Evolutionary conservation across 2,329 filamentous ascomycete species (phyloP).

Genomic region (Penicillium sp.): DNA sequence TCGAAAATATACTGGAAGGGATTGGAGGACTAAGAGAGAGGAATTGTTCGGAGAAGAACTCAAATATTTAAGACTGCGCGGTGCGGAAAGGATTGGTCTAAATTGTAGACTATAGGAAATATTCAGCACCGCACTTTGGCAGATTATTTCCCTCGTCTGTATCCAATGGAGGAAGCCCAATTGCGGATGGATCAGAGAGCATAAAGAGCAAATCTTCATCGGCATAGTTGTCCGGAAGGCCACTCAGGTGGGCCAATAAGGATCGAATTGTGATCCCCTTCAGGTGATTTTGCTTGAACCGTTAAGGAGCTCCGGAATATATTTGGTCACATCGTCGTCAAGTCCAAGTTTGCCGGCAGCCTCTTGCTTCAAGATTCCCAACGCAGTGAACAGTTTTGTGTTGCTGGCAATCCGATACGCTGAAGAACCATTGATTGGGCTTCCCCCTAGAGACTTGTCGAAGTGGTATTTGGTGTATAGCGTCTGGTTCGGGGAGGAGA

Average conservation of each 20-base stretch:
- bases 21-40: too few species aligned
- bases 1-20: too few species aligned
- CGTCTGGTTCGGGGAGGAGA: not conserved
- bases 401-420: conserved; percentile 29
- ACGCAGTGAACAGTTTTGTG: conserved; percentile 28
- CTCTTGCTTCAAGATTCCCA: conserved; percentile 28
- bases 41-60: too few species aligned
- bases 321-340: conserved; percentile 25
- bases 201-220: conserved; percentile 3
- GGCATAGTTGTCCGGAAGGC: conserved; percentile 27
- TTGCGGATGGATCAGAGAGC: conserved; percentile 1
- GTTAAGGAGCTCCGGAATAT: conserved; percentile 14
- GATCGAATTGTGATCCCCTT: conserved; percentile 27
- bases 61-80: too few species aligned
- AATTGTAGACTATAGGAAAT: not conserved
- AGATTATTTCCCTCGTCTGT: not conserved
- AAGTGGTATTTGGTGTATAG: conserved; percentile 2
- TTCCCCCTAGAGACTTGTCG: conserved; percentile 3
- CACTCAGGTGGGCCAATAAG: conserved; percentile 26
- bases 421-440: not conserved
- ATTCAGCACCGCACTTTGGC: conserved; percentile 1
- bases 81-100: too few species aligned
- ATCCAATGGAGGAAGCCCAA: not conserved
- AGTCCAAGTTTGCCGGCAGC: conserved; percentile 25
- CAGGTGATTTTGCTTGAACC: conserved; percentile 18